Evolutionary conservation across 768 basidiomycete genomes (phyloP), one percentile per base, ranked within the genome.

Genomic region (Tylopilus sp.): DNA sequence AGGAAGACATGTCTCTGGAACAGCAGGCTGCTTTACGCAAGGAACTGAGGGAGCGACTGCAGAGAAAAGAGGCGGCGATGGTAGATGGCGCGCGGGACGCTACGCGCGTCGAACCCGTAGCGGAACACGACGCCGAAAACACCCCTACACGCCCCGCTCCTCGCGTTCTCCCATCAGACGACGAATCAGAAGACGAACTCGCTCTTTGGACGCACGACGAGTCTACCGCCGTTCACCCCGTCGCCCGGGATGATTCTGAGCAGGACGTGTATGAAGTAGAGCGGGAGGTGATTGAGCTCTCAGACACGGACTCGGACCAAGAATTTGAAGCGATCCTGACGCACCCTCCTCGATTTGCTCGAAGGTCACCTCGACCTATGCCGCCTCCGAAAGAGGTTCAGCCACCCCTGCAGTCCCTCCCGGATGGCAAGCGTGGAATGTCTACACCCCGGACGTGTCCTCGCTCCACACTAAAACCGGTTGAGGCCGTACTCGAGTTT

Each of bases 141-240:
- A 56, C 64, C 33, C 61, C 58, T 38, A 61, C 46, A 23, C 61
- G 49, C 30, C 42, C 38, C 41, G 47, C 58, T 21, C 28, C 48
- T 39, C 40, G 41, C 23, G 43, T 13, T 15, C 40, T 22, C 28
- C 56, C 46, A 3, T 51, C 56, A 4, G 62, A 73, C 8, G 58
- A 64, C 22, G 69, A 71, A 22, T 75, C 78, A n/a, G 79, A 79
- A 18, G 79, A 80, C 50, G 79, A 81, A 57, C 68, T 79, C 8
- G 72, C 60, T 10, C 54, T 60, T 40, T 78, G 75, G 74, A 64
- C 71, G 22, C 59, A 63, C 35, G 73, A 75, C 48, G 76, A 78
- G 55, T 70, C 74, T 12, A 75, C 69, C 40, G 64, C 64, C 43
- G 60, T 79, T 25, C 69, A 72, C 38, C 62, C 59, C 41, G 50